These are phyloP conservation scores for Datisca glomerata DNA, from an alignment of 306 rosid genomes.

Conservation along the genomic window DNA sequence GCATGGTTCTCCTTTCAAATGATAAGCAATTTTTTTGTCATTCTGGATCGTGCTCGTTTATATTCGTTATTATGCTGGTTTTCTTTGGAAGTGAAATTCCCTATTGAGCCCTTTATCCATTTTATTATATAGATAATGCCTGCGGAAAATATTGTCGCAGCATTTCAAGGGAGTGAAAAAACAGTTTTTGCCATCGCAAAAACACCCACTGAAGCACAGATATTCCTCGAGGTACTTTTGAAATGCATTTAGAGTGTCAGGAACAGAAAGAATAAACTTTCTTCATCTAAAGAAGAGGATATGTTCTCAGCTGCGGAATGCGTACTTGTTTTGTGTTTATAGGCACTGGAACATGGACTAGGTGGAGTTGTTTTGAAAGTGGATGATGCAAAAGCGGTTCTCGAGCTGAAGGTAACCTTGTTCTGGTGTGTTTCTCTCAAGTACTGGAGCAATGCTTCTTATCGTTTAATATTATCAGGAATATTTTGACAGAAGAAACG, in stretches of 20 bases:
- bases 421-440: slow-evolving; percentile 2
- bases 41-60: no score
- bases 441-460: slow-evolving; percentile 19
- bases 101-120: background rate
- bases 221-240: slow-evolving; percentile 63
- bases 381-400: slow-evolving; percentile 58
- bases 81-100: background rate
- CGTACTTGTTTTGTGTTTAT: slow-evolving; percentile 14
- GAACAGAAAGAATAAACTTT: no score
- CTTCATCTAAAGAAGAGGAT: no score
- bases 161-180: slow-evolving; percentile 65
- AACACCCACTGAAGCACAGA: slow-evolving; percentile 48
- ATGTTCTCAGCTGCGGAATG: no score
- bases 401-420: slow-evolving; percentile 62
- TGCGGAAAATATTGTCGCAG: slow-evolving; percentile 86
- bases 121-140: slow-evolving; percentile 53
- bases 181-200: slow-evolving; percentile 56
- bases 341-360: slow-evolving; percentile 84
- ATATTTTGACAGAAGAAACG: slow-evolving; percentile 72
- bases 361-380: slow-evolving; percentile 83
- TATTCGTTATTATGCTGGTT: background rate
- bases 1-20: no score
- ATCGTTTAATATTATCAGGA: slow-evolving; percentile 44
- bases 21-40: no score
- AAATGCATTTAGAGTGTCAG: no score